These are phyloP conservation scores for Diplosphaera chodatii DNA, from an alignment of 139 green algal genomes.

Conservation along the genomic window DNA sequence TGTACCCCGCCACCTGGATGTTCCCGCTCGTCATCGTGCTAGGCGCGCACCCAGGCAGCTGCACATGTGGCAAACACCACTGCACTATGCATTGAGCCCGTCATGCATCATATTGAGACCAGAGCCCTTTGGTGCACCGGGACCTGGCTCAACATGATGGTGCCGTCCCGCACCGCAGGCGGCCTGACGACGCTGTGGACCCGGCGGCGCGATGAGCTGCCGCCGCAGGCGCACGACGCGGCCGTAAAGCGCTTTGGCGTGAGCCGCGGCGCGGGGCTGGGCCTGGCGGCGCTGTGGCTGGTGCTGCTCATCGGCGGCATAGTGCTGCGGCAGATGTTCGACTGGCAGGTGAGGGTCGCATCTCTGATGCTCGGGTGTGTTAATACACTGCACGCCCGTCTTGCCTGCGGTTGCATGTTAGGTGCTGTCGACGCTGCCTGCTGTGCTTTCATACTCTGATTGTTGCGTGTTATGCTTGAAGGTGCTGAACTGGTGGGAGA, in stretches of 20 bases:
- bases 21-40: constrained; percentile 56
- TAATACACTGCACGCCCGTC: too few relatives aligned
- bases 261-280: constrained; percentile 34
- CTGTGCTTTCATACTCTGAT: neutral
- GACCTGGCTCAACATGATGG: too few relatives aligned
- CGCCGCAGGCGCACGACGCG: constrained; percentile 10
- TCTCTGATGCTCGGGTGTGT: too few relatives aligned
- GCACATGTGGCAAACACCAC: too few relatives aligned
- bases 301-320: constrained; percentile 41
- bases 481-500: constrained; percentile 64
- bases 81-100: too few relatives aligned
- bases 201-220: constrained; percentile 28
- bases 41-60: neutral
- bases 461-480: neutral
- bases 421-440: neutral
- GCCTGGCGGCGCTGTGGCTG: constrained; percentile 55
- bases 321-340: constrained; percentile 13
- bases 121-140: too few relatives aligned
- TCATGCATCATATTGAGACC: too few relatives aligned
- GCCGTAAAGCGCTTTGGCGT: constrained; percentile 58
- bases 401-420: too few relatives aligned
- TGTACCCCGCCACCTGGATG: constrained; percentile 65
- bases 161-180: constrained; percentile 38
- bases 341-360: constrained; percentile 1
- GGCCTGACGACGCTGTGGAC: constrained; percentile 52